Evolutionary conservation across 768 basidiomycete species (phyloP), one percentile per base, ranked within the genome.

Genomic region (Lactarius pseudohatsudake): DNA sequence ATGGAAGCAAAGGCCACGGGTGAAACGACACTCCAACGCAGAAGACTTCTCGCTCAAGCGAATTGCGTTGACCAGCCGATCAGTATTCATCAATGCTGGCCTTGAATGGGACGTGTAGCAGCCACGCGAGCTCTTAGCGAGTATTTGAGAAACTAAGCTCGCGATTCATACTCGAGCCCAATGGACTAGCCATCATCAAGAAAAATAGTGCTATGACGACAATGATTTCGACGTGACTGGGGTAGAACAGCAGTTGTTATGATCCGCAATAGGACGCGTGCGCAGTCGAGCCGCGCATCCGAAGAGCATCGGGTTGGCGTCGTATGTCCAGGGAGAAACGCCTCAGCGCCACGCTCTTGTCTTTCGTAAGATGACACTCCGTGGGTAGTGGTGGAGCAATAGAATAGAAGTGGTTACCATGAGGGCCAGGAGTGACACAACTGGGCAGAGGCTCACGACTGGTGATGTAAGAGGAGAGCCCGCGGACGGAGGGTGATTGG

Each of bases 151-250:
- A 22, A 50, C 47, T 26, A 50, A 47, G 43, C 43, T 3, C 18
- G 20, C 20, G 43, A 45, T 45, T 47, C n/a, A 0, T 7, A 45
- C 45, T n/a, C 20, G 20, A 68, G 78, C 61, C 64, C 76, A 32
- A 72, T 74, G 57, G 60, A 34, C 30, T 36, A 30, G 45, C 26
- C 16, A 36, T n/a, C 53, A 57, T 75, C 77, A 67, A 32, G 84
- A 6, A 34, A 18, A 16, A 86, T 58, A 91, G 89, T 72, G 91
- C 91, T 50, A 92, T 90, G 80, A 67, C 77, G 82, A 58, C 76
- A 90, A 41, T 83, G 82, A 65, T 45, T 38, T 38, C 11, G 11
- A 38, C 36, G 3, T 11, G 34, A 36, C 34, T 2, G 34, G 34
- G 34, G 5, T 36, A 36, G 34, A 36, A 36, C 11, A 38, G 62